Evolutionary conservation across 2,329 filamentous ascomycete genomes (phyloP).

Genomic region (Didymella pomorum): DNA sequence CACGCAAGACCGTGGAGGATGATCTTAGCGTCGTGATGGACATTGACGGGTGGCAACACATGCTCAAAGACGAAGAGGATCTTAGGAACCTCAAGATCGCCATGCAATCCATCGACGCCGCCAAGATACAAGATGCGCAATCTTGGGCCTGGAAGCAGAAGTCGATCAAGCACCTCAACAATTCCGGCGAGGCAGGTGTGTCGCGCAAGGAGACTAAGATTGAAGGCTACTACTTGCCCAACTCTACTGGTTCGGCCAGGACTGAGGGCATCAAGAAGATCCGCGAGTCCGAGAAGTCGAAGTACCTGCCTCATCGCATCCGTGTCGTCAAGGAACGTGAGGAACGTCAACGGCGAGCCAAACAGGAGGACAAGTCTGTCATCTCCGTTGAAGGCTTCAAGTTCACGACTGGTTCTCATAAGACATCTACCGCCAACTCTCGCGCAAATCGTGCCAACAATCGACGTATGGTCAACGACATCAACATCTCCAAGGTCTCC

Average conservation of each 20-base stretch:
- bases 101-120: slow-evolving; percentile 56
- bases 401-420: slow-evolving; percentile 74
- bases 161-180: slow-evolving; percentile 74
- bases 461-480: slow-evolving; percentile 89
- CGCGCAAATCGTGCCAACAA: slow-evolving; percentile 95
- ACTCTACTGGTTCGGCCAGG: slow-evolving; percentile 82
- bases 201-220: slow-evolving; percentile 63
- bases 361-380: slow-evolving; percentile 63
- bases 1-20: slow-evolving; percentile 71
- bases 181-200: slow-evolving; percentile 63
- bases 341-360: slow-evolving; percentile 80
- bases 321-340: slow-evolving; percentile 92
- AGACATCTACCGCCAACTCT: slow-evolving; percentile 85
- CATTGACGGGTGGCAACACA: slow-evolving; percentile 73
- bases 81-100: slow-evolving; percentile 64
- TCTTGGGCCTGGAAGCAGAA: slow-evolving; percentile 77
- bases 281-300: slow-evolving; percentile 95
- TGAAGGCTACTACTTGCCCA: slow-evolving; percentile 81
- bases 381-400: slow-evolving; percentile 57
- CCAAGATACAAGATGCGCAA: slow-evolving; percentile 64
- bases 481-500: slow-evolving; percentile 88
- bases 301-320: slow-evolving; percentile 96
- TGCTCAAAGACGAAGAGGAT: slow-evolving; percentile 75
- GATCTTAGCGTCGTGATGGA: slow-evolving; percentile 70
- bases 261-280: slow-evolving; percentile 97